These are phyloP conservation scores for Umbelopsis ramanniana DNA, from an alignment of 192 early-diverging fungal species.

Conservation along the genomic window DNA sequence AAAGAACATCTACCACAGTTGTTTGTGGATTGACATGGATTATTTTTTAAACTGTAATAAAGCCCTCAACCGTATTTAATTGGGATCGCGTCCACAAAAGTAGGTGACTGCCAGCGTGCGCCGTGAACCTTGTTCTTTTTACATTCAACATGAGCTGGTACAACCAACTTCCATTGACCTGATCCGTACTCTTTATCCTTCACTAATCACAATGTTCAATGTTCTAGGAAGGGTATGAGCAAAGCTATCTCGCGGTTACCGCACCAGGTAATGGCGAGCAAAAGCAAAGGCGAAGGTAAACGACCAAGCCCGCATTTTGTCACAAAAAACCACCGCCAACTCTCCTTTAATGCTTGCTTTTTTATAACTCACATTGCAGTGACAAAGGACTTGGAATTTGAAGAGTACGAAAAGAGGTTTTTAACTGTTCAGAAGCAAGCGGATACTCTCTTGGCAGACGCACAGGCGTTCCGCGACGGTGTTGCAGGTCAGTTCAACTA, in stretches of 20 bases:
- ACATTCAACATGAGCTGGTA: constrained; percentile 11
- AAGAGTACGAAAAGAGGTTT: constrained; percentile 61
- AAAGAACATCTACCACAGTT: constrained; percentile 19
- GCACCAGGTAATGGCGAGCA: constrained; percentile 14
- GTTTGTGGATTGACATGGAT: constrained; percentile 13
- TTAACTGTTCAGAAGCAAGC: constrained; percentile 61
- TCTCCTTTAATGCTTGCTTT: neutral
- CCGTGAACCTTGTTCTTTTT: neutral
- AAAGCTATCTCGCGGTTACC: constrained; percentile 22
- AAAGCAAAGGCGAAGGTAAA: constrained; percentile 19
- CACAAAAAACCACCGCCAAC: neutral
- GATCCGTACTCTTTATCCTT: neutral
- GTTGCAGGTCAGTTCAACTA: constrained; percentile 41
- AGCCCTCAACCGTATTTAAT: neutral
- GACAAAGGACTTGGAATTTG: constrained; percentile 59
- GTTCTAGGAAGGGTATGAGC: constrained; percentile 13
- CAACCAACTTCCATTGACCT: neutral
- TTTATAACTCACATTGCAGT: constrained; percentile 44
- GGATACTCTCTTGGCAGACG: constrained; percentile 61
- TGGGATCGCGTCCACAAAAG: neutral
- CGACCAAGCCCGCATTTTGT: neutral
- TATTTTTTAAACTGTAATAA: neutral
- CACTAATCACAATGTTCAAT: neutral
- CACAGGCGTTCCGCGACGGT: constrained; percentile 69
- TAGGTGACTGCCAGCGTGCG: no score